A percentile compares a stretch with the other conserved stretches of the same genome.
phyloP scores from a whole-genome alignment of 2,329 filamentous ascomycete genomes.

The Penicillium sumatraense region DNA sequence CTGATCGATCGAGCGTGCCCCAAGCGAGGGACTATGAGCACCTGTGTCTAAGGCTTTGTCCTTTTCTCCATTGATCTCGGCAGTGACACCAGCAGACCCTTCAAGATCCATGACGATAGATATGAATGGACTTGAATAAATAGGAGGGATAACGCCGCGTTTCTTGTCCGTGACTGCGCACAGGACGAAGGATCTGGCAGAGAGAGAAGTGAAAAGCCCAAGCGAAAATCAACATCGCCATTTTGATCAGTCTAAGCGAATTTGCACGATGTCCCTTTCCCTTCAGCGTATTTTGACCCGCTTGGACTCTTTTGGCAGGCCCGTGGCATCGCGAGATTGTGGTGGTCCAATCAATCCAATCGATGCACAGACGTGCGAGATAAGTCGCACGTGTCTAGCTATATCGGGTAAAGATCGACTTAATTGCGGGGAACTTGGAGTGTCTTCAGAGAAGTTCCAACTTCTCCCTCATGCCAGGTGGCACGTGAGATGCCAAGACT shows the following conservation, averaged over 20 bases:
- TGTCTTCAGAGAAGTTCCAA: too few species aligned
- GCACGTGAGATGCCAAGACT: too few species aligned
- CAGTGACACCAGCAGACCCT: slow-evolving; percentile 1
- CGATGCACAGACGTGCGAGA: neutral
- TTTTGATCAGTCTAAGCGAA: neutral
- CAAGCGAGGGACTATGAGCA: slow-evolving; percentile 3
- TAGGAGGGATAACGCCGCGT: neutral
- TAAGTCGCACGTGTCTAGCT: neutral
- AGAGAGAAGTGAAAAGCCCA: too few species aligned
- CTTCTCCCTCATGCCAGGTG: too few species aligned
- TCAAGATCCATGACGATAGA: slow-evolving; percentile 9
- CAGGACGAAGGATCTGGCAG: neutral
- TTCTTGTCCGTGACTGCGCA: too few species aligned
- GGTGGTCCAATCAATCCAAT: neutral
- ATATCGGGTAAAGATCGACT: neutral
- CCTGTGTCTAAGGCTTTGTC: slow-evolving; percentile 8
- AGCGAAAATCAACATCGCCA: too few species aligned
- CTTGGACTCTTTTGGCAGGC: neutral
- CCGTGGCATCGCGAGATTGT: neutral
- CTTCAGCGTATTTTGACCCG: neutral
- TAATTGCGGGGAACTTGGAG: neutral
- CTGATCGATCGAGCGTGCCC: slow-evolving; percentile 20
- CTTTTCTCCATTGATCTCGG: neutral
- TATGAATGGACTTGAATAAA: neutral
- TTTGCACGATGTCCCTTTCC: slow-evolving; percentile 4